Percentiles rank a stretch among this genome's conserved stretches.
Evolutionary conservation across 2,329 filamentous ascomycete species (phyloP).

Genomic region (Pyrenochaeta sp.): DNA sequence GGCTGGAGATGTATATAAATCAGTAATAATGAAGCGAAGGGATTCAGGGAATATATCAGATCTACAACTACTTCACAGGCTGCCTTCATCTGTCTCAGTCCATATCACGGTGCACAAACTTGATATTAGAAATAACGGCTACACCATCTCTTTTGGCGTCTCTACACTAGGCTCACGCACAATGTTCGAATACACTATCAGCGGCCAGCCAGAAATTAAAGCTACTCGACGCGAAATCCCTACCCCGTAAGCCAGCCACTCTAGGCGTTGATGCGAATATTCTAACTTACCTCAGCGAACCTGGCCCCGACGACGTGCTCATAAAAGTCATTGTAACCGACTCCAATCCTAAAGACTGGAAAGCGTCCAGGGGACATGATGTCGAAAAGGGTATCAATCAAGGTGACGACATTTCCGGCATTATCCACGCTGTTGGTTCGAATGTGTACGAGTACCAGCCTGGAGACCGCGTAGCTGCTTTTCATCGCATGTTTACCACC

Average conservation of each 20-base stretch:
- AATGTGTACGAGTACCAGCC: constrained; percentile 64
- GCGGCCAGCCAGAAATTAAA: not conserved
- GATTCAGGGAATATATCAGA: too few relatives aligned
- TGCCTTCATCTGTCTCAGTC: too few relatives aligned
- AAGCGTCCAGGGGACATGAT: constrained; percentile 3
- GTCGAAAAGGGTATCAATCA: not conserved
- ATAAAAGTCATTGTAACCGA: constrained; percentile 45
- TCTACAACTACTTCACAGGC: too few relatives aligned
- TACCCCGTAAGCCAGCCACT: not conserved
- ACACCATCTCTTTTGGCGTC: too few relatives aligned
- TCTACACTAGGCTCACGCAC: too few relatives aligned
- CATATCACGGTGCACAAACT: too few relatives aligned
- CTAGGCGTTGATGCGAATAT: too few relatives aligned
- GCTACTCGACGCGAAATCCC: not conserved
- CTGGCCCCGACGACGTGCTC: constrained; percentile 7
- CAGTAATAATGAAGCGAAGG: too few relatives aligned
- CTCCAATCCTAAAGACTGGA: constrained; percentile 57
- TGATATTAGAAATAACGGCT: too few relatives aligned
- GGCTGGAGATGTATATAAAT: too few relatives aligned
- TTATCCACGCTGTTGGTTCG: constrained; percentile 62
- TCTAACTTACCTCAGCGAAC: too few relatives aligned
- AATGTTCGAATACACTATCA: too few relatives aligned
- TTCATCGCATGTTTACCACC: constrained; percentile 60
- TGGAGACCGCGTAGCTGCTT: constrained; percentile 64
- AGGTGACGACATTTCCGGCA: constrained; percentile 61